Base-by-base conservation (phyloP, 2,329 filamentous ascomycete genomes). In the Aspergillus fischeri region DNA sequence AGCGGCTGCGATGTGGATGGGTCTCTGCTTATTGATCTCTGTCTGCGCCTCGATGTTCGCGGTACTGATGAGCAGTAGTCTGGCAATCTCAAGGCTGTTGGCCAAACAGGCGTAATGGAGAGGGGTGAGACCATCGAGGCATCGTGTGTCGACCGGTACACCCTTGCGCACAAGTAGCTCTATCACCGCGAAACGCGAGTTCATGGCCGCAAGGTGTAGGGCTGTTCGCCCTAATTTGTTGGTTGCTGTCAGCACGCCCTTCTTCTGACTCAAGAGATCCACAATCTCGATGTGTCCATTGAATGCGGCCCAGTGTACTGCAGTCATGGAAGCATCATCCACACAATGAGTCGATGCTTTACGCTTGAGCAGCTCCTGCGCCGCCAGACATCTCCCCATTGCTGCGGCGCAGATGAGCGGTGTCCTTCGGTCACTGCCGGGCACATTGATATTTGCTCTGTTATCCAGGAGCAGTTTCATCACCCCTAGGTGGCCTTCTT, bases 41-140 rank as follows among this genome's bases (percentile, higher is more conserved):
- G 67, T 66, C 32, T 67, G 64, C 1, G 71, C 69, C 60, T 77
- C 73, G 17, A 76, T 63, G 32, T 70, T 62, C 11, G 73, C 70
- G 10, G 65, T 70, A 32, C 61, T 67, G 35, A 66, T 61, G n/a
- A 77, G 60, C 6, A 77, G 62, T 25, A 75, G 62, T 20, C 63
- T 65, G 1, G 71, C 63, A 17, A 73, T 67, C 11, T 69, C 70
- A 11, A 65, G 32, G 50, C 61, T 70, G 50, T 69, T 61, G 9
- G 66, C 62, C 44, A 66, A 61, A 35, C 73, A 75, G 35, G 74
- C 73, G 60, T 76, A 76, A 56, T 77, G 74, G 42, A 76, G 67
- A 2, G 73, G 61, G 21, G 69, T 67, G 11, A 72, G 59, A 2
- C 67, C 67, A 11, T 64, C 58, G 2, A 55, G 58, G 53, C 73